Conservation (phyloP, 2,329 filamentous ascomycete genomes). For the Penicillium verrucosum region DNA sequence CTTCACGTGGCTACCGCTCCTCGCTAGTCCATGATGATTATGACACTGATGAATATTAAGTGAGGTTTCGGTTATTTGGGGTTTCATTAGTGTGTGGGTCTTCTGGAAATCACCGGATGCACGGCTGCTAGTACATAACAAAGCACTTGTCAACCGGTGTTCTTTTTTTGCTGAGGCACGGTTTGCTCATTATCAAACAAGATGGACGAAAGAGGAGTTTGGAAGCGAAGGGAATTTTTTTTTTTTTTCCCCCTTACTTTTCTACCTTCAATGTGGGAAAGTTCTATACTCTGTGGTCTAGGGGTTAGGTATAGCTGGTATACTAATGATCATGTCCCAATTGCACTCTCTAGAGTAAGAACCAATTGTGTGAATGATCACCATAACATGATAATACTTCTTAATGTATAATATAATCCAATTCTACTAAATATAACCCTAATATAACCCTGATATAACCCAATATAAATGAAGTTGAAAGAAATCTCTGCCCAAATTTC, state of each 20-base stretch:
- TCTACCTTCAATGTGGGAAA: neutral
- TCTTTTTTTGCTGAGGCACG: neutral
- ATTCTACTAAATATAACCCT: neutral
- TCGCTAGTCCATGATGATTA: constrained; percentile 71
- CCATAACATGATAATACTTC: neutral
- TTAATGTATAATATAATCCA: neutral
- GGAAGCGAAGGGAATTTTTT: neutral
- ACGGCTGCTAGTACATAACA: neutral
- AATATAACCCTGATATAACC: neutral
- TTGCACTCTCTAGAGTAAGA: neutral
- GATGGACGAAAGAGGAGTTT: neutral
- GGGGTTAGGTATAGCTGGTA: neutral
- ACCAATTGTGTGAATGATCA: neutral
- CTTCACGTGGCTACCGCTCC: constrained; percentile 72
- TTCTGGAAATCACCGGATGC: neutral
- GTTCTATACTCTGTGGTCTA: neutral
- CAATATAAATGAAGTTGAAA: neutral
- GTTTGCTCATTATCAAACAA: neutral
- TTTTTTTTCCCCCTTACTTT: neutral
- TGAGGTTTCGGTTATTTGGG: constrained; percentile 7
- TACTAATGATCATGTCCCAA: neutral
- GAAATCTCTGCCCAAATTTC: constrained; percentile 6
- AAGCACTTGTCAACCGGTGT: neutral
- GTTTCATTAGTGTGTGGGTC: constrained; percentile 4
- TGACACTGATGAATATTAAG: constrained; percentile 65